Conservation (phyloP, 768 basidiomycete genomes). For the Lyophyllum semitale region DNA sequence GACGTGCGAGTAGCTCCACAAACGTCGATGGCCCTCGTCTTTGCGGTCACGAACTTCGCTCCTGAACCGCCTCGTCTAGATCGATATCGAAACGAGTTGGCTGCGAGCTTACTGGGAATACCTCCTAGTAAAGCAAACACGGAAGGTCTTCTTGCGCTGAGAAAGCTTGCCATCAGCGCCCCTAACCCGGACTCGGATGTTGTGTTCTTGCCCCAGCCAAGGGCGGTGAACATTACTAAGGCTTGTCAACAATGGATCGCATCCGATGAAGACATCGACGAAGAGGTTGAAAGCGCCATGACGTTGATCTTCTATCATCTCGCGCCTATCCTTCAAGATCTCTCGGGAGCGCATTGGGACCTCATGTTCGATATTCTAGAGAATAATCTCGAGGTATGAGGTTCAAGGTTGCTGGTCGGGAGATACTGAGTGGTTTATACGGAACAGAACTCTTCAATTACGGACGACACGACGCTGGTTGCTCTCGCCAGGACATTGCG, state of each 20-base stretch:
- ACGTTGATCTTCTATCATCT: slow-evolving; percentile 73
- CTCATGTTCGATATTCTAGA: slow-evolving; percentile 89
- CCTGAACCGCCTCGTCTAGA: slow-evolving; percentile 74
- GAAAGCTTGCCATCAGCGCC: slow-evolving; percentile 69
- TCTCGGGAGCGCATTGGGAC: slow-evolving; percentile 90
- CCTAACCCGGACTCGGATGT: slow-evolving; percentile 80
- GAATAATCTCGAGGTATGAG: slow-evolving; percentile 79
- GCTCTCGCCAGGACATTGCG: slow-evolving; percentile 70
- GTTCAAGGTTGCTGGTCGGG: too few relatives aligned
- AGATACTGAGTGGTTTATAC: background rate
- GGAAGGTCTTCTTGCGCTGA: slow-evolving; percentile 68
- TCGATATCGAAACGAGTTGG: slow-evolving; percentile 87
- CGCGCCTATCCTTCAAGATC: slow-evolving; percentile 85
- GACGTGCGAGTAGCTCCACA: slow-evolving; percentile 56
- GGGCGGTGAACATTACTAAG: slow-evolving; percentile 87
- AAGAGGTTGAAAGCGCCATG: slow-evolving; percentile 79
- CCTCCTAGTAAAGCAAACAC: slow-evolving; percentile 61
- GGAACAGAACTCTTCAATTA: slow-evolving; percentile 58
- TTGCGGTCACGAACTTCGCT: slow-evolving; percentile 59
- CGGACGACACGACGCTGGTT: slow-evolving; percentile 59
- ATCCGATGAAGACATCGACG: slow-evolving; percentile 63
- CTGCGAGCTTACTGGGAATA: slow-evolving; percentile 75
- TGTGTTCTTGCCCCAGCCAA: slow-evolving; percentile 79
- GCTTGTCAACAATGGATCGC: slow-evolving; percentile 82
- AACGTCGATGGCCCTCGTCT: slow-evolving; percentile 65